Evolutionary conservation across 1,284 basidiomycete species (phyloP).

Genomic region (Tremellales sp.): DNA sequence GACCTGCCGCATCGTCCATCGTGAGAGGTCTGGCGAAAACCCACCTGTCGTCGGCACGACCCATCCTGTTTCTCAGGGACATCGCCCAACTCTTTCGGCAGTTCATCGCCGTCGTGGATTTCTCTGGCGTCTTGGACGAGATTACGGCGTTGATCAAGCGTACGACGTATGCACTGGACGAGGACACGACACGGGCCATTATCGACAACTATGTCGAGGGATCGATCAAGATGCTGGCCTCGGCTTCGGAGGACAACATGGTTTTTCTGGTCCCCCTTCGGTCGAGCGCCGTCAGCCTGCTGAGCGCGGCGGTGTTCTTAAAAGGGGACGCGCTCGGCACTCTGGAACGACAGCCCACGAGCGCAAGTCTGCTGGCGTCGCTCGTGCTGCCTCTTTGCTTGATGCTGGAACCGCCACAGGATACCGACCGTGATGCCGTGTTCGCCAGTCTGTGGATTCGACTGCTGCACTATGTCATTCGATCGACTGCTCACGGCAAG

Average conservation of each 20-base stretch:
- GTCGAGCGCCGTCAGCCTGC: conserved; percentile 54
- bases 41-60: conserved; percentile 39
- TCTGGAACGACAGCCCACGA: conserved; percentile 57
- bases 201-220: conserved; percentile 59
- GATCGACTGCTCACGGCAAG: conserved; percentile 43
- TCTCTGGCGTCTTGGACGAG: conserved; percentile 60
- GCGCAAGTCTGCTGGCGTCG: conserved; percentile 58
- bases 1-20: conserved; percentile 25
- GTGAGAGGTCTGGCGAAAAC: conserved; percentile 30
- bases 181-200: conserved; percentile 56
- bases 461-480: conserved; percentile 59
- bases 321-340: conserved; percentile 58
- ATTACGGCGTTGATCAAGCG: conserved; percentile 55
- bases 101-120: conserved; percentile 57
- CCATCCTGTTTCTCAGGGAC: conserved; percentile 57
- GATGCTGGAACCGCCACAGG: conserved; percentile 55
- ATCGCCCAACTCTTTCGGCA: conserved; percentile 59
- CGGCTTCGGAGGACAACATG: conserved; percentile 56
- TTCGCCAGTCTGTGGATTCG: conserved; percentile 61
- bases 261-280: conserved; percentile 56
- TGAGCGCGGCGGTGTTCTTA: conserved; percentile 57
- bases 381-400: conserved; percentile 61
- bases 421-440: conserved; percentile 52
- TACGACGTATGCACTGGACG: conserved; percentile 55
- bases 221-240: conserved; percentile 56